Evolutionary conservation across 2,329 filamentous ascomycete genomes (phyloP).

Genomic region (Pezicula rhizophila): DNA sequence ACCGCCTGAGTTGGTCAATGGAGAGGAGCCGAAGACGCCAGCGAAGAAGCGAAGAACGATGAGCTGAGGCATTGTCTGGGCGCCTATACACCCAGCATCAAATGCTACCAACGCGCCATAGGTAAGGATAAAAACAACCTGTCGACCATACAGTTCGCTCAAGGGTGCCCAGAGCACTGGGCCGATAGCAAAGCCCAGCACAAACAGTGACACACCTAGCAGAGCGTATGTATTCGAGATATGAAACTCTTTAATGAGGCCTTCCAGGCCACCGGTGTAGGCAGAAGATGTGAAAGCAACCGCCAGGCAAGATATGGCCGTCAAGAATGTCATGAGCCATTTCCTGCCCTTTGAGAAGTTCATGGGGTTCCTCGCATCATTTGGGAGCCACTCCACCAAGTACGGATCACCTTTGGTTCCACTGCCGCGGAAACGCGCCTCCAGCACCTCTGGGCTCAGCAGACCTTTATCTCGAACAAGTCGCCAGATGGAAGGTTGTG

Average conservation of each 20-base stretch:
- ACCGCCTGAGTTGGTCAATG: conserved; percentile 50
- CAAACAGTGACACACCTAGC: conserved; percentile 38
- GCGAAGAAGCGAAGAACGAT: conserved; percentile 64
- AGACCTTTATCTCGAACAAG: no score
- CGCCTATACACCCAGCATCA: conserved; percentile 52
- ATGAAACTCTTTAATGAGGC: conserved; percentile 30
- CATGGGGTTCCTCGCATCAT: conserved; percentile 37
- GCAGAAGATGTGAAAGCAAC: conserved; percentile 3
- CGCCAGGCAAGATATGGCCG: conserved; percentile 32
- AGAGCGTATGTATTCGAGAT: conserved; percentile 31
- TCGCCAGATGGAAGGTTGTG: no score
- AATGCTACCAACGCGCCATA: conserved; percentile 55
- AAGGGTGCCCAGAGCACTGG: conserved; percentile 37
- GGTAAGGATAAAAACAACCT: conserved; percentile 53
- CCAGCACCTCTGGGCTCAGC: no score
- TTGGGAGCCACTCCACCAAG: conserved; percentile 35
- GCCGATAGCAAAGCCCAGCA: conserved; percentile 39
- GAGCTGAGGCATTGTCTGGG: conserved; percentile 51
- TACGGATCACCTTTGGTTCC: conserved; percentile 37
- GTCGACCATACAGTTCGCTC: conserved; percentile 51
- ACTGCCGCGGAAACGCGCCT: no score
- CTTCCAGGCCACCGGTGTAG: conserved; percentile 10
- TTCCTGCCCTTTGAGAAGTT: conserved; percentile 29
- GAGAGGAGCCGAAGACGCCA: conserved; percentile 55
- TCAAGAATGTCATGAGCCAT: conserved; percentile 33